Conservation (phyloP, 768 basidiomycete genomes). For the Cyclocybe aegerita region DNA sequence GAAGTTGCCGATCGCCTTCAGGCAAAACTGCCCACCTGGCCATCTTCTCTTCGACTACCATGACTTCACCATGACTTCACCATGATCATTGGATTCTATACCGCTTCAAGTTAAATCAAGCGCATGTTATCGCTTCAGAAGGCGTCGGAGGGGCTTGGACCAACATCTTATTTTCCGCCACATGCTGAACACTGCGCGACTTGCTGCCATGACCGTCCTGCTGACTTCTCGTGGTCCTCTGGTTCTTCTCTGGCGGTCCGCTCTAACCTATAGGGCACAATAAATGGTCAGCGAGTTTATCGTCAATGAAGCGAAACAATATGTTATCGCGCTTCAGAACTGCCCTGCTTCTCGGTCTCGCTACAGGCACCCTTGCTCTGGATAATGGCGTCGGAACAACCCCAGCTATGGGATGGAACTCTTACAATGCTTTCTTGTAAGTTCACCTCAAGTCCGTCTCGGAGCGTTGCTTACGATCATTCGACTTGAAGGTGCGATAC, state of each 20-base stretch:
- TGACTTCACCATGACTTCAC: too few relatives aligned
- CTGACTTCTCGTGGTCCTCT: neutral
- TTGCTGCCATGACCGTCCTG: neutral
- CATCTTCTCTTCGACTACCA: too few relatives aligned
- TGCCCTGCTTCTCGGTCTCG: constrained; percentile 9
- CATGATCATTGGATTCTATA: too few relatives aligned
- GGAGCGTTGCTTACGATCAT: neutral
- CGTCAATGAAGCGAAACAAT: neutral
- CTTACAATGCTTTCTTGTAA: constrained; percentile 47
- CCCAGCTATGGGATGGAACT: constrained; percentile 50
- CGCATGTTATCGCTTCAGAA: too few relatives aligned
- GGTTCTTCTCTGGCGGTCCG: neutral
- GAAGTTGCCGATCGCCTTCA: too few relatives aligned
- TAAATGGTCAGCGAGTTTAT: too few relatives aligned
- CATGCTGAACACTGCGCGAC: neutral
- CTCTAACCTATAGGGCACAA: too few relatives aligned
- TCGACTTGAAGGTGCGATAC: constrained; percentile 33
- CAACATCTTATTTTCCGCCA: neutral
- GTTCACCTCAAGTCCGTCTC: constrained; percentile 8
- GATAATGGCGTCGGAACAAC: constrained; percentile 41
- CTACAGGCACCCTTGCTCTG: constrained; percentile 21
- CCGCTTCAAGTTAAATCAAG: too few relatives aligned
- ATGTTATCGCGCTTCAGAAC: constrained; percentile 2
- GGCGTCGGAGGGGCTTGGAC: too few relatives aligned
- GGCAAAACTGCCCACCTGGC: too few relatives aligned